A percentile compares a stretch with the other conserved stretches of the same genome.
Conservation (phyloP, 257 asterid genomes). For the Fraxinus americana region DNA sequence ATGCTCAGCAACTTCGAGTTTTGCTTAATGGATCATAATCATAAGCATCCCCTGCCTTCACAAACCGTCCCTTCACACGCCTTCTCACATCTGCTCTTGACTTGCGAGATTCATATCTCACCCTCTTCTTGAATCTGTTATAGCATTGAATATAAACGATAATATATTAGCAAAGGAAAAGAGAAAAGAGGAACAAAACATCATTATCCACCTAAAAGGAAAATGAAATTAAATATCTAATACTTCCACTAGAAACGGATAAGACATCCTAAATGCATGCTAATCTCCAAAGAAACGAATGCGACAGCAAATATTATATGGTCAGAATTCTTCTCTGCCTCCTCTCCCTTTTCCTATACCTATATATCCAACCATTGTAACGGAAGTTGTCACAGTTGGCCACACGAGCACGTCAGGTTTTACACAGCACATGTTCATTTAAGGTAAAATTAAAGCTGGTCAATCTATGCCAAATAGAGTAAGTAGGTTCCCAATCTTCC, state of each 20-base stretch:
- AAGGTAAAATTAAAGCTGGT: no score
- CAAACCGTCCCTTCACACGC: constrained; percentile 96
- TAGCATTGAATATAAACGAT: constrained; percentile 8
- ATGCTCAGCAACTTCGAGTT: constrained; percentile 68
- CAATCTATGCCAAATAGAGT: no score
- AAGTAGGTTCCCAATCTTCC: no score
- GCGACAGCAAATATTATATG: background rate
- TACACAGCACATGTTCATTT: no score
- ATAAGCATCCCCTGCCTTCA: constrained; percentile 90
- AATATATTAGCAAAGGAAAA: background rate
- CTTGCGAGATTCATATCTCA: constrained; percentile 90
- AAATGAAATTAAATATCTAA: background rate
- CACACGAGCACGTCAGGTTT: no score
- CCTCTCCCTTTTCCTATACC: background rate
- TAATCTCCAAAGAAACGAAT: background rate
- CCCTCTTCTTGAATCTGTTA: constrained; percentile 84
- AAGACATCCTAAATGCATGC: background rate
- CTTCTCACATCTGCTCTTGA: constrained; percentile 93
- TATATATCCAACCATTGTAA: background rate
- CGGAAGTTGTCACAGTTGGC: no score
- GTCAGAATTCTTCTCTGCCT: background rate
- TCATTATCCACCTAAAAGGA: background rate
- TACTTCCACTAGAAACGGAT: background rate
- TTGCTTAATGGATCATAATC: constrained; percentile 84
- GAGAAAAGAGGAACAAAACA: background rate